These are phyloP conservation scores for Sungouiella blattae DNA, from an alignment of 805 yeast genomes.

Conservation along the genomic window DNA sequence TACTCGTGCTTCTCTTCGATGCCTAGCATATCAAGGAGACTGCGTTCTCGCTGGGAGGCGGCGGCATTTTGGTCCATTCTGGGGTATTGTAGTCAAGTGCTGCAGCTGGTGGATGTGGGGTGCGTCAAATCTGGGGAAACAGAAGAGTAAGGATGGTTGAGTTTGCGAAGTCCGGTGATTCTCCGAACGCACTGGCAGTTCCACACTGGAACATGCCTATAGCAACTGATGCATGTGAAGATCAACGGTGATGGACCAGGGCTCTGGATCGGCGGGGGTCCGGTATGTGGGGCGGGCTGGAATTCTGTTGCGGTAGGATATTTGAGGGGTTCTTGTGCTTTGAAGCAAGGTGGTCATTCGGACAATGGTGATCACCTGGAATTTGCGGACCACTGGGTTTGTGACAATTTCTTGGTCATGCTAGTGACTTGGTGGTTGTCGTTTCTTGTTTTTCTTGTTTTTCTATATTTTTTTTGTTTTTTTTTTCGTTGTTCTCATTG, in stretches of 20 bases:
- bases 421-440: too few relatives aligned
- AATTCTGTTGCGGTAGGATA: too few relatives aligned
- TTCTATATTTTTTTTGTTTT: not conserved
- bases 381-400: too few relatives aligned
- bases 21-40: constrained; percentile 8
- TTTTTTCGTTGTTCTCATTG: not conserved
- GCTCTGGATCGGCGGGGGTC: not conserved
- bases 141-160: not conserved
- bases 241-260: not conserved
- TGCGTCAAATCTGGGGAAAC: not conserved
- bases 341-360: too few relatives aligned
- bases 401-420: too few relatives aligned
- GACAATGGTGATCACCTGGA: too few relatives aligned
- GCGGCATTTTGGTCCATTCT: not conserved
- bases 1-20: constrained; percentile 13
- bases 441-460: not conserved
- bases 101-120: not conserved
- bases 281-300: too few relatives aligned
- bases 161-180: not conserved
- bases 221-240: constrained; percentile 2
- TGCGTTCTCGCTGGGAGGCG: constrained; percentile 2
- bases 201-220: too few relatives aligned
- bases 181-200: too few relatives aligned
- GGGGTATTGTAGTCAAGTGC: not conserved
- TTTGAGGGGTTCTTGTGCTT: too few relatives aligned